Evolutionary conservation across 768 basidiomycete genomes (phyloP).

Genomic region (Favolaschia claudopus): DNA sequence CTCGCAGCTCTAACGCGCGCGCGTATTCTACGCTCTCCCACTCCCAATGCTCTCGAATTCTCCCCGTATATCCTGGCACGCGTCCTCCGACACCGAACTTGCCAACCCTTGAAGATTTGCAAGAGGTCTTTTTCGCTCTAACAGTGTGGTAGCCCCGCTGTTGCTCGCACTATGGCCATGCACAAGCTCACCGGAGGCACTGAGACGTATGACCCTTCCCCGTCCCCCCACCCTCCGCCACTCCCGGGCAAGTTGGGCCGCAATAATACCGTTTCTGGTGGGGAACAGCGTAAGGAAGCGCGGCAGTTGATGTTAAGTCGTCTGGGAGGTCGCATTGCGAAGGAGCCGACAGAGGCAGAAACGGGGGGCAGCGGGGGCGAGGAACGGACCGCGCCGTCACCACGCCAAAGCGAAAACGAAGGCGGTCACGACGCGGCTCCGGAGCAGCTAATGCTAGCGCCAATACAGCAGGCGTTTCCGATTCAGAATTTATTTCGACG

Average conservation of each 20-base stretch:
- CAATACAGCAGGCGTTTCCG: conserved; percentile 63
- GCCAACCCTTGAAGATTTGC: conserved; percentile 81
- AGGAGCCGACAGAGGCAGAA: conserved; percentile 70
- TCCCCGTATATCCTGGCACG: conserved; percentile 69
- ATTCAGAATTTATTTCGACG: conserved; percentile 56
- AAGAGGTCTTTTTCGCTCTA: conserved; percentile 85
- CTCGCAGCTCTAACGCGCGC: conserved; percentile 60
- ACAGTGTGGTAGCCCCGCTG: conserved; percentile 85
- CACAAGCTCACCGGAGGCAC: conserved; percentile 84
- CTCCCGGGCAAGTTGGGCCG: conserved; percentile 55
- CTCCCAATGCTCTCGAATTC: conserved; percentile 60
- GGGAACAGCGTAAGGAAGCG: conserved; percentile 78
- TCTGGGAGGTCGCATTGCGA: conserved; percentile 62
- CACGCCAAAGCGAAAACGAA: conserved; percentile 62
- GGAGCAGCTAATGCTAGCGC: conserved; percentile 47
- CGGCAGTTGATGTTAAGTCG: conserved; percentile 72
- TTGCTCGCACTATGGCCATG: conserved; percentile 75
- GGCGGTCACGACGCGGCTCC: conserved; percentile 61
- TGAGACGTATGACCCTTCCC: conserved; percentile 69
- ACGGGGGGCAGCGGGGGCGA: conserved; percentile 70
- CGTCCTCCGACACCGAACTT: conserved; percentile 72
- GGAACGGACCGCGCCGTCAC: conserved; percentile 53
- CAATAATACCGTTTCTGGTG: conserved; percentile 85
- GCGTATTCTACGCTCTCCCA: conserved; percentile 58
- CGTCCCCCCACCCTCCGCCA: conserved; percentile 62